Evolutionary conservation across 306 rosid genomes (phyloP).

Genomic region (cucumber (Cucumis sativus)): DNA sequence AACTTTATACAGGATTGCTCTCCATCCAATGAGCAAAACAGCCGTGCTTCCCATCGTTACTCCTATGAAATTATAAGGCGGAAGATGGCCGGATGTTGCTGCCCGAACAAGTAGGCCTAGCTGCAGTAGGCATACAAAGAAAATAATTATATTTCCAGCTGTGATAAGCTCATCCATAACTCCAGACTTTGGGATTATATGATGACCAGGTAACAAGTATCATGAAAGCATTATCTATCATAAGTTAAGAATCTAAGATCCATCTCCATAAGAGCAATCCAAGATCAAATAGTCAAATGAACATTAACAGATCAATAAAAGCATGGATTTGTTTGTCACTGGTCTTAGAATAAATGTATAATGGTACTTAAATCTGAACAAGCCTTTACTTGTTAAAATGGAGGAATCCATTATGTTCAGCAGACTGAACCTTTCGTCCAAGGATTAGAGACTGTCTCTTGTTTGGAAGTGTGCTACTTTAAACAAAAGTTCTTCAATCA

Average conservation of each 20-base stretch:
- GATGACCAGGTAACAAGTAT: background rate
- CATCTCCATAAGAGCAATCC: background rate
- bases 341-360: background rate
- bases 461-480: background rate
- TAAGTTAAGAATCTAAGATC: background rate
- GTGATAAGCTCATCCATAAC: background rate
- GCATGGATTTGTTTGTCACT: background rate
- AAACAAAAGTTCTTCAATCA: background rate
- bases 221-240: background rate
- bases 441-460: background rate
- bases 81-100: slow-evolving; percentile 39
- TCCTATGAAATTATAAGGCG: slow-evolving; percentile 43
- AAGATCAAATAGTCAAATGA: background rate
- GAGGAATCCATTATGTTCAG: background rate
- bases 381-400: background rate
- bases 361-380: background rate
- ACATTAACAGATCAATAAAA: background rate
- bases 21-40: slow-evolving; percentile 60
- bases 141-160: background rate
- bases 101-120: slow-evolving; percentile 66
- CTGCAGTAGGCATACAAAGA: slow-evolving; percentile 26
- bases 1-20: slow-evolving; percentile 48
- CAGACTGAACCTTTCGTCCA: background rate
- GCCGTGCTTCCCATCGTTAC: slow-evolving; percentile 86
- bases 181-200: background rate